Percentiles rank a stretch among this genome's conserved stretches.
These are phyloP conservation scores for Trifolium fragiferum DNA, from an alignment of 306 rosid genomes.

Conservation along the genomic window DNA sequence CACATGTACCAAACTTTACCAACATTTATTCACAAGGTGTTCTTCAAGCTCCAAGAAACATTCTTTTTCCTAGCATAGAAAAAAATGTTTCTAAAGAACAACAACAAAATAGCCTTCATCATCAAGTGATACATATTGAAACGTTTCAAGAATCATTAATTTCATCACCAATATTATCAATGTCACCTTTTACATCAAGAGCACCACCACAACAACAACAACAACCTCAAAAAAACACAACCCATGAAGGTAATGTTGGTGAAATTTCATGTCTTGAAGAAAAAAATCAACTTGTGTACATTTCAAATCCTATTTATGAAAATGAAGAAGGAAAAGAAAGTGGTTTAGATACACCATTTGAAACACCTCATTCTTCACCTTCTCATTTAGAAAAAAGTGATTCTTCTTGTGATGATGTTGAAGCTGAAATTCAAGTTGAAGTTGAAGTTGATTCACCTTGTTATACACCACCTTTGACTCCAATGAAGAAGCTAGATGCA, in stretches of 20 bases:
- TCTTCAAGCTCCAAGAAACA: slow-evolving; percentile 76
- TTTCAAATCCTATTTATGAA: slow-evolving; percentile 88
- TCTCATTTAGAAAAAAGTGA: slow-evolving; percentile 59
- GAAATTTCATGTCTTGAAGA: slow-evolving; percentile 38
- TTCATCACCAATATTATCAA: slow-evolving; percentile 43
- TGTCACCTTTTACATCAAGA: slow-evolving; percentile 45
- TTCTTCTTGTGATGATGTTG: slow-evolving; percentile 51
- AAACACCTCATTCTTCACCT: slow-evolving; percentile 88
- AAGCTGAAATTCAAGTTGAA: background rate
- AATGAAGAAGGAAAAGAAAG: slow-evolving; percentile 50
- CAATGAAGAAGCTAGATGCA: slow-evolving; percentile 82
- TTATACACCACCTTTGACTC: slow-evolving; percentile 75
- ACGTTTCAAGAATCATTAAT: slow-evolving; percentile 42
- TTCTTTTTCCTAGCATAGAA: slow-evolving; percentile 62
- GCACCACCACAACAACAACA: slow-evolving; percentile 32
- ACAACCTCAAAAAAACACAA: slow-evolving; percentile 32
- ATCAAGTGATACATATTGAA: slow-evolving; percentile 57
- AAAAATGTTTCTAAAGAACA: slow-evolving; percentile 29
- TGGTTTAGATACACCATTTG: slow-evolving; percentile 64
- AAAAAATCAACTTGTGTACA: slow-evolving; percentile 68
- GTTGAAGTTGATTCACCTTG: slow-evolving; percentile 28
- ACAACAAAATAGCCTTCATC: slow-evolving; percentile 40
- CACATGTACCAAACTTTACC: slow-evolving; percentile 37
- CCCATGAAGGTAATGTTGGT: background rate
- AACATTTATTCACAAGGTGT: slow-evolving; percentile 76